Evolutionary conservation across 2,329 filamentous ascomycete species (phyloP).

Genomic region (Juglanconis juglandina): DNA sequence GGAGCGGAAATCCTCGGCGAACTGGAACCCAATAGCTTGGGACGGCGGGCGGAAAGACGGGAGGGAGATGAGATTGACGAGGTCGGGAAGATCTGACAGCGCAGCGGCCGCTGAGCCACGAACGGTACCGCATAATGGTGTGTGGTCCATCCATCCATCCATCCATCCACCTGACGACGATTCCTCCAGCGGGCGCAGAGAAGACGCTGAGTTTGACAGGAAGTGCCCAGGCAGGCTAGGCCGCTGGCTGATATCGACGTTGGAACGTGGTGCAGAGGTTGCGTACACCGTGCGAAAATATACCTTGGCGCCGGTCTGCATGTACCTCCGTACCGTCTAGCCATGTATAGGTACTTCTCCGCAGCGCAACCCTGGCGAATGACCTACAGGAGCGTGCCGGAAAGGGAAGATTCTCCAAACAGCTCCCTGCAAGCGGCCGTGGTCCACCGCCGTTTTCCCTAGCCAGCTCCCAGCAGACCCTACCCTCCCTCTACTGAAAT

Average conservation of each 20-base stretch:
- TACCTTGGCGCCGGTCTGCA: background rate
- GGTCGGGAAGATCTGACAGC: constrained; percentile 9
- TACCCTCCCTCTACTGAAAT: background rate
- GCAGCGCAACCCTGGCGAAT: constrained; percentile 14
- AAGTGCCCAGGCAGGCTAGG: too few relatives aligned
- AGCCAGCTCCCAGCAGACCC: background rate
- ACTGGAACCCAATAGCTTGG: constrained; percentile 1
- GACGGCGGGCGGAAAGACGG: constrained; percentile 2
- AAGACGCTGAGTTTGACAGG: too few relatives aligned
- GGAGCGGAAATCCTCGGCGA: background rate
- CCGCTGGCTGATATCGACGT: background rate
- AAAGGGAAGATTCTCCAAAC: constrained; percentile 7
- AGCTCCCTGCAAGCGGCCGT: background rate
- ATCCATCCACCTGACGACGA: too few relatives aligned
- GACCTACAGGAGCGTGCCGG: constrained; percentile 15
- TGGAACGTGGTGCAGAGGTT: background rate
- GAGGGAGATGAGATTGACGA: constrained; percentile 8
- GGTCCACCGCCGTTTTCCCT: constrained; percentile 14
- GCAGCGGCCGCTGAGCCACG: background rate
- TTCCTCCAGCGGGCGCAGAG: too few relatives aligned
- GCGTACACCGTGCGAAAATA: background rate
- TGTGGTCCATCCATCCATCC: background rate
- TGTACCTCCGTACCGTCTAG: background rate
- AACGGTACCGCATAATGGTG: background rate
- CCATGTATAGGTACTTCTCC: constrained; percentile 1